Base-by-base conservation (phyloP, 768 basidiomycete species). In the Psilocybe cyanescens region DNA sequence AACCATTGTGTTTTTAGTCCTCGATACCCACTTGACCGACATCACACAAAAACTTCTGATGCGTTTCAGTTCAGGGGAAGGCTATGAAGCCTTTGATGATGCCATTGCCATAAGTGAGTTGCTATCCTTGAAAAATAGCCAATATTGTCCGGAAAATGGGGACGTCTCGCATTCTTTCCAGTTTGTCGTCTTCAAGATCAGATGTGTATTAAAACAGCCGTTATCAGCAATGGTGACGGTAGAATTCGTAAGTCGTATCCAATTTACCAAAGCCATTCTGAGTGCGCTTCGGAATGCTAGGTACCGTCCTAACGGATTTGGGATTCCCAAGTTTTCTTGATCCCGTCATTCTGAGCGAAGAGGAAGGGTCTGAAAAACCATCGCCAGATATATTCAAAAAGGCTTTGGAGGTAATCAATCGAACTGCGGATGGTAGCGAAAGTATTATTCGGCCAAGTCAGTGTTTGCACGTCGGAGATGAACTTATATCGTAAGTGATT, bases 401-500 rank as follows among this genome's bases (percentile, higher is more conserved):
- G 3, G 79, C 81, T 4, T 67, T 84, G 70, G 65, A 73, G 9
- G 67, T 74, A 0, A 74, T 77, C 37, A 73, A 75, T 53, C 53
- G 53, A 44, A 59, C 63, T 11, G 50, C 56, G 7, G 51, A 68
- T 12, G 65, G 70, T 1, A 41, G 56, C 31, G 50, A 68, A 24
- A 57, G 60, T 12, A 62, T 64, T 14, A 76, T 86, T 24, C 56
- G 59, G 8, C 68, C 76, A 1, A 66, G 70, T 29, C 78, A 89
- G 66, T 82, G 81, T 37, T 68, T 93, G 17, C 92, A 94, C 64
- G 82, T 94, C 44, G 92, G 92, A 0, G 92, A 94, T 69, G 91
- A 93, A 63, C 70, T 91, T 31, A 70, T 79, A 52, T 81, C 83
- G 92, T 91, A 65, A 63, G 83, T 64, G 46, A 31, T 24, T 55